A percentile compares a stretch with the other conserved stretches of the same genome.
phyloP scores from a whole-genome alignment of 2,329 filamentous ascomycete species.

The Clarireedia sp. region DNA sequence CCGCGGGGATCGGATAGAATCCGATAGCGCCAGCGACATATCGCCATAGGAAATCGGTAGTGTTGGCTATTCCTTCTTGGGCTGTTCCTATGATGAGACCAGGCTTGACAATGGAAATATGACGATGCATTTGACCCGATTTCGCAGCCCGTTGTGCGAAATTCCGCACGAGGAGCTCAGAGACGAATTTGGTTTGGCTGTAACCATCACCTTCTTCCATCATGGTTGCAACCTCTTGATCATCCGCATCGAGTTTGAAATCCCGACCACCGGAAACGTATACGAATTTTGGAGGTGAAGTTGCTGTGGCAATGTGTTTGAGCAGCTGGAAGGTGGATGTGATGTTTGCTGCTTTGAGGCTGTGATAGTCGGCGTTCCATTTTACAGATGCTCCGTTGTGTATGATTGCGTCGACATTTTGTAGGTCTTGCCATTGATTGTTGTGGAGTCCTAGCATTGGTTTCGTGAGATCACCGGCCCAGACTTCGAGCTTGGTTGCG shows the following conservation, averaged over 20 bases:
- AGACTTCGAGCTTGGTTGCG: conserved; percentile 5
- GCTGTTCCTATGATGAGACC: conserved; percentile 17
- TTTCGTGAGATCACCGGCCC: conserved; percentile 58
- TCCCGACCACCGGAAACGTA: conserved; percentile 2
- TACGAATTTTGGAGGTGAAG: not conserved
- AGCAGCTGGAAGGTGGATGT: conserved; percentile 36
- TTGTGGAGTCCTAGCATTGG: conserved; percentile 64
- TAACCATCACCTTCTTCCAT: conserved; percentile 55
- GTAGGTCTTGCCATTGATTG: conserved; percentile 54
- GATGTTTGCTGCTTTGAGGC: conserved; percentile 62
- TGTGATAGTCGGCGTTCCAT: conserved; percentile 60
- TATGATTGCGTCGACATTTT: conserved; percentile 61
- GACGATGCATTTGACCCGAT: too few species aligned
- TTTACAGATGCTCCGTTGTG: conserved; percentile 77
- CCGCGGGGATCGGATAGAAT: not conserved
- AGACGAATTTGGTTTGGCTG: conserved; percentile 78
- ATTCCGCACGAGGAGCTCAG: conserved; percentile 47
- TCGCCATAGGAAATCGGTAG: conserved; percentile 22
- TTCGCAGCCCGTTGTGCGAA: conserved; percentile 2
- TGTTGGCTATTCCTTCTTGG: conserved; percentile 18
- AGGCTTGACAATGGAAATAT: conserved; percentile 16
- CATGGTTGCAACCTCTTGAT: not conserved
- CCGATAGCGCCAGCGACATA: conserved; percentile 16
- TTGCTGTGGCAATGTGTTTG: not conserved
- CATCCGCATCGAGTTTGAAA: not conserved